These are phyloP conservation scores for Suhomyces faveliae DNA, from an alignment of 805 yeast species.

Conservation along the genomic window DNA sequence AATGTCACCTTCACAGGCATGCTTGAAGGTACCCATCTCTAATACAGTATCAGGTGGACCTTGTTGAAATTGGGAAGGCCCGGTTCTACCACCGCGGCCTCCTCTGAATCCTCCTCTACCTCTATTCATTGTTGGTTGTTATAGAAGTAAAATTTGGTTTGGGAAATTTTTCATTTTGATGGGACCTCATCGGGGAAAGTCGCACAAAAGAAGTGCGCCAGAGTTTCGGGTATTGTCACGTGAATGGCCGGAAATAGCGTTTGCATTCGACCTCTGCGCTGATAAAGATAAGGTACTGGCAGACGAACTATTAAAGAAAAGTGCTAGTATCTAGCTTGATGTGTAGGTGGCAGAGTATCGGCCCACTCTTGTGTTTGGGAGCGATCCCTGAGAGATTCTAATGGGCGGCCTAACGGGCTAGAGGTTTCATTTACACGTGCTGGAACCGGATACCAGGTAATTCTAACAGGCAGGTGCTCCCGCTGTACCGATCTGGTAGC, in stretches of 20 bases:
- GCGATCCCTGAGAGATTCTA: not conserved
- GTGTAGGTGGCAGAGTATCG: not conserved
- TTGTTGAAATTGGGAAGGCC: slow-evolving; percentile 66
- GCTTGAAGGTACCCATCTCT: slow-evolving; percentile 92
- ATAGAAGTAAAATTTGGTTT: slow-evolving; percentile 1
- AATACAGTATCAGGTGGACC: slow-evolving; percentile 96
- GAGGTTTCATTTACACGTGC: not conserved
- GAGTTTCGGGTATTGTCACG: not conserved
- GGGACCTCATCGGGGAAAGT: slow-evolving; percentile 10
- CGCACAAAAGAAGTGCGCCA: slow-evolving; percentile 1
- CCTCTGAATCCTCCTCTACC: slow-evolving; percentile 71
- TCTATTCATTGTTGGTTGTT: slow-evolving; percentile 52
- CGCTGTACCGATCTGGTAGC: no score
- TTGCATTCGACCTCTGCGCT: not conserved
- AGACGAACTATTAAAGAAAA: not conserved
- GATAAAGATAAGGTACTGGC: not conserved
- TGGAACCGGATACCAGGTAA: not conserved
- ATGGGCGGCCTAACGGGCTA: not conserved
- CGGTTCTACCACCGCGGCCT: slow-evolving; percentile 67
- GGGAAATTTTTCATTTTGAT: slow-evolving; percentile 9
- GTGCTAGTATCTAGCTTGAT: not conserved
- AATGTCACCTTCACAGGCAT: slow-evolving; percentile 94
- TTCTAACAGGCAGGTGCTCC: no score
- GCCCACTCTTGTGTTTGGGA: not conserved
- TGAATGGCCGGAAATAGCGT: not conserved